Percentiles rank a stretch among this genome's conserved stretches.
phyloP scores from a whole-genome alignment of 768 basidiomycete species.

The Suillus subaureus region DNA sequence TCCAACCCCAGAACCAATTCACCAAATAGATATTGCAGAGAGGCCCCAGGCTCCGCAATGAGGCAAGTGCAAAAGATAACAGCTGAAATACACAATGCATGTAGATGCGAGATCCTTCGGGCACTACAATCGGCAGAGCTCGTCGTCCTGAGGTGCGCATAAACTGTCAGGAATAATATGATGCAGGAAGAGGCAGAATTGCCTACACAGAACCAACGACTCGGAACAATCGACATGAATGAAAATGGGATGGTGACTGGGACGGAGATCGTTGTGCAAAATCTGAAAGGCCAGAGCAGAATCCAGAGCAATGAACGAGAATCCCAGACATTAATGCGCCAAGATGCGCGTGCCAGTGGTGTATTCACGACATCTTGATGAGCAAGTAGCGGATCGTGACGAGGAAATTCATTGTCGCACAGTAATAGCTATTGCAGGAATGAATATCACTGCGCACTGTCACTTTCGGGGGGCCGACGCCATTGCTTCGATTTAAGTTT shows the following conservation, averaged over 20 bases:
- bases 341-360: too few species aligned
- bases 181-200: slow-evolving; percentile 15
- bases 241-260: too few species aligned
- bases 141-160: slow-evolving; percentile 36
- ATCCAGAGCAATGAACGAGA: neutral
- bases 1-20: slow-evolving; percentile 13
- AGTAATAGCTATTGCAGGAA: too few species aligned
- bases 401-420: too few species aligned
- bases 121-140: slow-evolving; percentile 27
- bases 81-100: slow-evolving; percentile 16
- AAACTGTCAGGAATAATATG: slow-evolving; percentile 37
- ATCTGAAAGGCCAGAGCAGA: neutral
- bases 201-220: slow-evolving; percentile 26
- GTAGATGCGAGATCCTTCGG: slow-evolving; percentile 17
- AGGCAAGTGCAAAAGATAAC: slow-evolving; percentile 16
- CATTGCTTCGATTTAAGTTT: too few species aligned
- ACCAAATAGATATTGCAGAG: slow-evolving; percentile 12
- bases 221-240: neutral
- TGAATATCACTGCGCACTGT: too few species aligned
- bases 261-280: neutral
- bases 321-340: neutral
- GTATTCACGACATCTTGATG: too few species aligned
- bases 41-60: slow-evolving; percentile 17
- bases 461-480: too few species aligned
- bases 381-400: too few species aligned